Conservation (phyloP, 495 filamentous ascomycete genomes). For the Mytilinidion resinicola region DNA sequence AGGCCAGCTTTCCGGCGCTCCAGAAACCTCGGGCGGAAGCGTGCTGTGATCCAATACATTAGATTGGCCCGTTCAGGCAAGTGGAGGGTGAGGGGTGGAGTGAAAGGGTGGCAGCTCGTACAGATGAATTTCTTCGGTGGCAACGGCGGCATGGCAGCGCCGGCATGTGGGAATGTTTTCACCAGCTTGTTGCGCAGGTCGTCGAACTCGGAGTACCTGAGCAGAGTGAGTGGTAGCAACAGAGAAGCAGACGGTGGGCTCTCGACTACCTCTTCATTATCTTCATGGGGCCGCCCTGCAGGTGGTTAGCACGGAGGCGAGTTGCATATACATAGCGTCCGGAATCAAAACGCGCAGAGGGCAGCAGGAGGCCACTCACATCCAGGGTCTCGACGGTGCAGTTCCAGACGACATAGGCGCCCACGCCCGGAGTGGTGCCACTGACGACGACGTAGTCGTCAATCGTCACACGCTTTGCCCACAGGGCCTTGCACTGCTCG, state of each 20-base stretch:
- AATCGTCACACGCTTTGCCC: conserved; percentile 60
- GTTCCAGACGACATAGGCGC: conserved; percentile 71
- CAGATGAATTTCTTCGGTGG: conserved; percentile 67
- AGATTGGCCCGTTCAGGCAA: conserved; percentile 9
- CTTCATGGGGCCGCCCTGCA: conserved; percentile 53
- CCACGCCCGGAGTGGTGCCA: conserved; percentile 55
- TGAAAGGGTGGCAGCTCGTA: conserved; percentile 30
- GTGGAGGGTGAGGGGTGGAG: conserved; percentile 8
- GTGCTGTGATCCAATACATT: conserved; percentile 39
- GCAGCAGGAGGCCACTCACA: conserved; percentile 40
- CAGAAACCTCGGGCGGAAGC: conserved; percentile 63
- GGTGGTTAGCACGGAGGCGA: conserved; percentile 11
- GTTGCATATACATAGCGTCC: conserved; percentile 4
- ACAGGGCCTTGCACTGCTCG: conserved; percentile 56
- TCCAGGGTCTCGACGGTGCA: conserved; percentile 64
- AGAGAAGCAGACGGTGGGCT: not conserved
- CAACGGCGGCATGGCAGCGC: conserved; percentile 56
- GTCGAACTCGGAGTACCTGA: conserved; percentile 69
- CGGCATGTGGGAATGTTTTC: conserved; percentile 59
- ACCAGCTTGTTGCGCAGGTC: conserved; percentile 53
- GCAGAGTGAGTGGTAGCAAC: conserved; percentile 5
- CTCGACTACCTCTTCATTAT: conserved; percentile 50
- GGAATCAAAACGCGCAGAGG: not conserved
- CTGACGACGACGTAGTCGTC: conserved; percentile 62
- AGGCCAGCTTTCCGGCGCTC: conserved; percentile 59